Conservation (phyloP, 2,329 filamentous ascomycete genomes). For the Clarireedia hainanense region DNA sequence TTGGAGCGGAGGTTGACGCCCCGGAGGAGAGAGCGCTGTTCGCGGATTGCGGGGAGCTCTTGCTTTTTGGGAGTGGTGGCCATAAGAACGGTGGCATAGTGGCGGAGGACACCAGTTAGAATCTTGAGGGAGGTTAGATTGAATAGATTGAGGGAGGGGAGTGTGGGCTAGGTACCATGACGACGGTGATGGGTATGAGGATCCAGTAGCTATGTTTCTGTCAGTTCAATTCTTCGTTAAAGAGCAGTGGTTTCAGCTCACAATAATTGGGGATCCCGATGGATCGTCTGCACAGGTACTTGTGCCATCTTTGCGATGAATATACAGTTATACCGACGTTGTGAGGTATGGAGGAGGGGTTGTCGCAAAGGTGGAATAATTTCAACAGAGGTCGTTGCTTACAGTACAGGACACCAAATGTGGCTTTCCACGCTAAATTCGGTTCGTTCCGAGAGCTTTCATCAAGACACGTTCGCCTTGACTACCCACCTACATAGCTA, state of each 20-base stretch:
- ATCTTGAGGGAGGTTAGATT: conserved; percentile 43
- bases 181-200: conserved; percentile 89
- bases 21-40: conserved; percentile 77
- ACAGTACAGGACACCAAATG: conserved; percentile 19
- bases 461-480: conserved; percentile 29
- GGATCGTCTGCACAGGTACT: conserved; percentile 85
- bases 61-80: conserved; percentile 38
- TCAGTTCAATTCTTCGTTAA: conserved; percentile 16
- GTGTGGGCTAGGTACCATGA: conserved; percentile 59
- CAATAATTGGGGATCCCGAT: conserved; percentile 97
- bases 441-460: conserved; percentile 8
- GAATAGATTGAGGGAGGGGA: neutral
- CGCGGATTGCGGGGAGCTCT: conserved; percentile 66
- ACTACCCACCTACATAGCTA: neutral
- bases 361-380: neutral
- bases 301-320: conserved; percentile 59
- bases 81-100: conserved; percentile 86
- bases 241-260: conserved; percentile 40
- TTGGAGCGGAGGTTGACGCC: conserved; percentile 81
- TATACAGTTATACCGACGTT: neutral
- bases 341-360: neutral
- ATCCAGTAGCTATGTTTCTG: conserved; percentile 81
- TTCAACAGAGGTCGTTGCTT: conserved; percentile 2
- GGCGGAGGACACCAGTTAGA: conserved; percentile 87
- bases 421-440: conserved; percentile 22